A percentile compares a stretch with the other conserved stretches of the same genome.
These are phyloP conservation scores for Vicia faba DNA, from an alignment of 306 rosid genomes.

Conservation along the genomic window DNA sequence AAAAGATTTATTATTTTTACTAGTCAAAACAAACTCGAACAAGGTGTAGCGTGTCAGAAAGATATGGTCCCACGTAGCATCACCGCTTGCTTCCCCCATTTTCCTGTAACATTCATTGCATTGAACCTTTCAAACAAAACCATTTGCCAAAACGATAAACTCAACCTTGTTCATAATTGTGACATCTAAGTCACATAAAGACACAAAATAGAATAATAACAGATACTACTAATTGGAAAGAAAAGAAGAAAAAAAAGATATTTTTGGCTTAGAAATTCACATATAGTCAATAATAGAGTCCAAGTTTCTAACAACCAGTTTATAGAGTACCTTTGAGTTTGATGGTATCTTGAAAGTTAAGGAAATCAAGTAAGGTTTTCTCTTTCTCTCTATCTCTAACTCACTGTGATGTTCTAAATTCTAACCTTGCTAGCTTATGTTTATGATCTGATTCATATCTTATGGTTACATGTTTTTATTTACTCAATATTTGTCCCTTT, in stretches of 20 bases:
- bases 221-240: neutral
- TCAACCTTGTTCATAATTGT: neutral
- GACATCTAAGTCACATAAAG: constrained; percentile 8
- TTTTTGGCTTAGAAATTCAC: neutral
- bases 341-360: constrained; percentile 8
- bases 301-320: neutral
- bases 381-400: neutral
- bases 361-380: neutral
- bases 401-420: neutral
- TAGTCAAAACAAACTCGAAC: too few relatives aligned
- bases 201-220: neutral
- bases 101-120: neutral
- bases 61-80: constrained; percentile 5
- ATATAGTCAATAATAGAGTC: neutral
- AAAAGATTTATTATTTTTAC: too few relatives aligned
- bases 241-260: neutral
- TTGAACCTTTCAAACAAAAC: neutral
- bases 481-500: neutral
- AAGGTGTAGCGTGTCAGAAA: constrained; percentile 16
- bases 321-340: neutral
- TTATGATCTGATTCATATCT: neutral
- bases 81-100: constrained; percentile 1
- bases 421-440: neutral
- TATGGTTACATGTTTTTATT: neutral
- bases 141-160: neutral